These are phyloP conservation scores for Fusarium sp. DNA, from an alignment of 2,329 filamentous ascomycete species.

Conservation along the genomic window DNA sequence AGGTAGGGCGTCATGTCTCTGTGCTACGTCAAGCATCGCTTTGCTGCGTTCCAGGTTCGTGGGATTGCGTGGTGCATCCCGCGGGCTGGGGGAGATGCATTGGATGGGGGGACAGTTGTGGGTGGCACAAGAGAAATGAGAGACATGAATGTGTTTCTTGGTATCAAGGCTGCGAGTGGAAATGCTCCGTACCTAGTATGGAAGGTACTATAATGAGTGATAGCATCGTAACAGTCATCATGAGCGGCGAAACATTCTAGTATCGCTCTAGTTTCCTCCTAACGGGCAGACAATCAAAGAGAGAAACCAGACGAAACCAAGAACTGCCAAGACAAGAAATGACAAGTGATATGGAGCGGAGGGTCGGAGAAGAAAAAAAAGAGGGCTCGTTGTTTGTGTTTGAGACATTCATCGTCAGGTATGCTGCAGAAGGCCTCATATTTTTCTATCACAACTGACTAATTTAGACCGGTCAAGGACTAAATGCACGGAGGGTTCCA, in stretches of 20 bases:
- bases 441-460: constrained; percentile 20
- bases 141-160: background rate
- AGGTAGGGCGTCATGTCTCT: background rate
- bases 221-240: too few species aligned
- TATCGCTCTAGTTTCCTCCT: too few species aligned
- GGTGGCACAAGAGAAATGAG: constrained; percentile 19
- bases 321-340: constrained; percentile 3
- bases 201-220: background rate
- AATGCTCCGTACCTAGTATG: background rate
- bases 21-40: constrained; percentile 30
- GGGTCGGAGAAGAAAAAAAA: background rate
- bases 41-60: constrained; percentile 44
- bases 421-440: constrained; percentile 36
- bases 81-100: constrained; percentile 13
- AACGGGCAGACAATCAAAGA: too few species aligned
- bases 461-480: constrained; percentile 31
- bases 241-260: too few species aligned
- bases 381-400: constrained; percentile 4
- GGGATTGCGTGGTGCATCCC: constrained; percentile 37
- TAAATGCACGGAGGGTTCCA: background rate
- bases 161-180: background rate
- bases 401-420: constrained; percentile 24
- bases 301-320: background rate
- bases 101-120: constrained; percentile 10
- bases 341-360: background rate